Evolutionary conservation across 2,329 filamentous ascomycete genomes (phyloP).

Genomic region (Fusarium fracticaudum): DNA sequence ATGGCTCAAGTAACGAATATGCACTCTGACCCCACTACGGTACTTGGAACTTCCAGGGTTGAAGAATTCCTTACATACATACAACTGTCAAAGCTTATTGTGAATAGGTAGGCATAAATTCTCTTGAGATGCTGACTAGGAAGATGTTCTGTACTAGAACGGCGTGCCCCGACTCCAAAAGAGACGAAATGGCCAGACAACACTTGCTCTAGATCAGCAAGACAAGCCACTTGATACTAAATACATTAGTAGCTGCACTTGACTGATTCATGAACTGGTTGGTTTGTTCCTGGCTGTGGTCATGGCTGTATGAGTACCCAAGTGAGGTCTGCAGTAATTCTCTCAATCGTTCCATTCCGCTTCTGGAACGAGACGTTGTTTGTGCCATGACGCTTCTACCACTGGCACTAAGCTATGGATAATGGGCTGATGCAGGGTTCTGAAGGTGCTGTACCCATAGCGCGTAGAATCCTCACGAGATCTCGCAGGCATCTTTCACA

Average conservation of each 20-base stretch:
- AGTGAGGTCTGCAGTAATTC: not conserved
- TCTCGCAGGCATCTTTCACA: slow-evolving; percentile 1
- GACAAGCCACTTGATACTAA: slow-evolving; percentile 3
- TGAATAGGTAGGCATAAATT: not conserved
- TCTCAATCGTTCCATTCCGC: slow-evolving; percentile 38
- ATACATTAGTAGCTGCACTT: slow-evolving; percentile 5
- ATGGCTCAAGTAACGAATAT: not conserved
- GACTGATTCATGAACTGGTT: not conserved
- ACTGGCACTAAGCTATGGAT: slow-evolving; percentile 19
- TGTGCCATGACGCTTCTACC: slow-evolving; percentile 25
- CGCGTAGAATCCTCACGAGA: slow-evolving; percentile 11
- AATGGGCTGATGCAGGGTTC: slow-evolving; percentile 40
- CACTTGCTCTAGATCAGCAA: not conserved
- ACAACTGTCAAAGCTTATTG: not conserved
- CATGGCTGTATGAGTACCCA: not conserved
- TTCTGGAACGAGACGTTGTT: slow-evolving; percentile 36
- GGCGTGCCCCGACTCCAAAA: slow-evolving; percentile 14
- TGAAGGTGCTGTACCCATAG: slow-evolving; percentile 16
- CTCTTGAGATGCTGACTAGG: too few relatives aligned
- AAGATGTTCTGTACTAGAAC: not conserved
- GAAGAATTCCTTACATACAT: not conserved
- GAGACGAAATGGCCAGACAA: slow-evolving; percentile 24
- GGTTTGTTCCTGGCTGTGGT: not conserved
- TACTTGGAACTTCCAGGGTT: slow-evolving; percentile 1
- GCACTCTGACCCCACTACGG: not conserved